Conservation (phyloP, 345 rosid genomes). For the Populus pruinosa region DNA sequence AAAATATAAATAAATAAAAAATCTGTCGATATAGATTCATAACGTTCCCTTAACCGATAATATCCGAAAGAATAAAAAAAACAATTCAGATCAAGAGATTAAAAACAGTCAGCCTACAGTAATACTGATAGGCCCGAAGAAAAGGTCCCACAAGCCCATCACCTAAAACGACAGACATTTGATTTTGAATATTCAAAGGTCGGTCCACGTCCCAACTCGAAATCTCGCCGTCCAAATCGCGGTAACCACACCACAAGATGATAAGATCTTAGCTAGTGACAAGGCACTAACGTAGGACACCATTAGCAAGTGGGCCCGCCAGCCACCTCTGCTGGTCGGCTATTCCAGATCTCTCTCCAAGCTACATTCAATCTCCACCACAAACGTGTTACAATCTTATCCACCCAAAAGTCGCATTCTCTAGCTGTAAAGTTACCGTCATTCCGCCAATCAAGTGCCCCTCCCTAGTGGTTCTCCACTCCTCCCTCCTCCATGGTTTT, state of each 20-base stretch:
- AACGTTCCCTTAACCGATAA: too few relatives aligned
- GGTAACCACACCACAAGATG: neutral
- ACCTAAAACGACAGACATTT: neutral
- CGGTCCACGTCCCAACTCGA: neutral
- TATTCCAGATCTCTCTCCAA: neutral
- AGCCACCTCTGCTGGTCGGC: conserved; percentile 1
- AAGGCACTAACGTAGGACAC: neutral
- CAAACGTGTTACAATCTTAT: neutral
- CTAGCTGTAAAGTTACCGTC: conserved; percentile 26
- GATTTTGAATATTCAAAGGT: conserved; percentile 6
- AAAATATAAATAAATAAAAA: too few relatives aligned
- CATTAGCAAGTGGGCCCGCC: neutral
- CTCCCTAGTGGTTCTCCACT: neutral
- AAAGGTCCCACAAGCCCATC: neutral
- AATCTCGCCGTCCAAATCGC: conserved; percentile 9
- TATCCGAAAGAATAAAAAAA: too few relatives aligned
- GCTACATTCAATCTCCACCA: conserved; percentile 2
- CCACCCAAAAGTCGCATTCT: neutral
- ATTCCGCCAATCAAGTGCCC: neutral
- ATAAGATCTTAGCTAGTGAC: neutral
- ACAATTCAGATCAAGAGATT: neutral
- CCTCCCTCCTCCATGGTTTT: neutral
- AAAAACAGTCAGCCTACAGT: neutral
- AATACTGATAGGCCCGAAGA: neutral
- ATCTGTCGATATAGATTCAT: neutral